Evolutionary conservation across 495 filamentous ascomycete genomes (phyloP).

Genomic region (Hyaloscypha finlandica): DNA sequence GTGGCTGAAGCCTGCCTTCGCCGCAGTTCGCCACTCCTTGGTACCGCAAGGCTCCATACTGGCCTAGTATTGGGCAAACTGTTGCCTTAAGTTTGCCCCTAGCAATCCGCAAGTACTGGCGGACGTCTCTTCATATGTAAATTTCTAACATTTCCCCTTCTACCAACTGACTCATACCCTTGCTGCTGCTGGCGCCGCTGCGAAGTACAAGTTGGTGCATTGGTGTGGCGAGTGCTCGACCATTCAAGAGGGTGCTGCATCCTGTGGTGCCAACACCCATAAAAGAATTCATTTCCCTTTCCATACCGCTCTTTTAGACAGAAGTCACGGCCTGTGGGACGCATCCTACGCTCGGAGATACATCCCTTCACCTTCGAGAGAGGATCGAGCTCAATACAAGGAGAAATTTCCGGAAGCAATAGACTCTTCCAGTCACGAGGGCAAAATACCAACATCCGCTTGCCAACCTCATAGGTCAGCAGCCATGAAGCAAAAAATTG

Average conservation of each 20-base stretch:
- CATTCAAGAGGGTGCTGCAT: background rate
- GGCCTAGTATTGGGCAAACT: background rate
- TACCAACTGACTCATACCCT: background rate
- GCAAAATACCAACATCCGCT: conserved; percentile 1
- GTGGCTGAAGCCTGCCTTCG: background rate
- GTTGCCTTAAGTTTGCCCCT: background rate
- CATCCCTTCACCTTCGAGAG: background rate
- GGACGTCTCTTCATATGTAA: background rate
- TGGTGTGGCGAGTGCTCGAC: background rate
- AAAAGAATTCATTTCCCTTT: background rate
- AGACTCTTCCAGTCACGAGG: background rate
- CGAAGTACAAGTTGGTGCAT: background rate
- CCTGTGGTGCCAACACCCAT: conserved; percentile 9
- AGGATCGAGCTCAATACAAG: background rate
- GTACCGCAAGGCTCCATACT: background rate
- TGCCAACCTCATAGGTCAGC: background rate
- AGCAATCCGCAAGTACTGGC: background rate
- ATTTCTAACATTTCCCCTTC: background rate
- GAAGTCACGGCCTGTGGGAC: background rate
- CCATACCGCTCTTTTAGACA: background rate
- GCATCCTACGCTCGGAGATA: background rate
- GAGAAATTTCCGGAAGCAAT: background rate
- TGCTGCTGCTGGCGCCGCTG: background rate
- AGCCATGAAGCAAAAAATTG: conserved; percentile 3
- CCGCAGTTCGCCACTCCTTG: background rate